These are phyloP conservation scores for Thermochaetoides thermophila DNA, from an alignment of 495 filamentous ascomycete species.

Conservation along the genomic window DNA sequence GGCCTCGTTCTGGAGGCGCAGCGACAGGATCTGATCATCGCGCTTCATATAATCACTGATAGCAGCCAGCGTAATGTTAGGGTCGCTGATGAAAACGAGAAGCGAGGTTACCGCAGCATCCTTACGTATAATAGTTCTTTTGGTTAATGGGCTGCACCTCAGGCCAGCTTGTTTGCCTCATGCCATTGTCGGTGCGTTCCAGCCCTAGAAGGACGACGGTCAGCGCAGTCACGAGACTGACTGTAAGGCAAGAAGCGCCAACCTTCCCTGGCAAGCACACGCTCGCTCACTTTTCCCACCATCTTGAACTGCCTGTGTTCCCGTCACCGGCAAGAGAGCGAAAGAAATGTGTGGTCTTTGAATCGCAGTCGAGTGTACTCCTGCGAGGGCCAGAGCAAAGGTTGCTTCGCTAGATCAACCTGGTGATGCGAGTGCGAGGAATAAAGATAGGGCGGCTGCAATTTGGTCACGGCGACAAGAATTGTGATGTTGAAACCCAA, in stretches of 20 bases:
- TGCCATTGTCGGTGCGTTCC: constrained; percentile 91
- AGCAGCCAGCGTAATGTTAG: constrained; percentile 11
- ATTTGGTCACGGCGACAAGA: too few species aligned
- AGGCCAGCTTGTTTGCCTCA: constrained; percentile 89
- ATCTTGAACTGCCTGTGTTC: constrained; percentile 16
- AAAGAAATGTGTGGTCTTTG: too few species aligned
- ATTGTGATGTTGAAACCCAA: too few species aligned
- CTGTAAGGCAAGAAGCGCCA: constrained; percentile 2
- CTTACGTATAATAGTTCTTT: constrained; percentile 99
- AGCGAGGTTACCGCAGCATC: constrained; percentile 8
- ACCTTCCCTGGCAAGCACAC: constrained; percentile 38
- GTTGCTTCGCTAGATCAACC: too few species aligned
- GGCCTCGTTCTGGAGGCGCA: constrained; percentile 74
- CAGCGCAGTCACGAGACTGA: neutral
- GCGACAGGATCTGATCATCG: constrained; percentile 86
- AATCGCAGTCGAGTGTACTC: too few species aligned
- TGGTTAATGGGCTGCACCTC: constrained; percentile 88
- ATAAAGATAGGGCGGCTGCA: too few species aligned
- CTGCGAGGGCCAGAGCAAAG: too few species aligned
- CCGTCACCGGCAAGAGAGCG: too few species aligned
- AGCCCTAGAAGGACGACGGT: constrained; percentile 45
- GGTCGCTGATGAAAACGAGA: neutral
- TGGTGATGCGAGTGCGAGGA: too few species aligned
- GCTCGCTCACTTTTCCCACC: constrained; percentile 40
- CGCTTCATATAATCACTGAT: constrained; percentile 97